A percentile compares a stretch with the other conserved stretches of the same genome.
phyloP scores from a whole-genome alignment of 2,329 filamentous ascomycete genomes.

The Periconia macrospinosa region DNA sequence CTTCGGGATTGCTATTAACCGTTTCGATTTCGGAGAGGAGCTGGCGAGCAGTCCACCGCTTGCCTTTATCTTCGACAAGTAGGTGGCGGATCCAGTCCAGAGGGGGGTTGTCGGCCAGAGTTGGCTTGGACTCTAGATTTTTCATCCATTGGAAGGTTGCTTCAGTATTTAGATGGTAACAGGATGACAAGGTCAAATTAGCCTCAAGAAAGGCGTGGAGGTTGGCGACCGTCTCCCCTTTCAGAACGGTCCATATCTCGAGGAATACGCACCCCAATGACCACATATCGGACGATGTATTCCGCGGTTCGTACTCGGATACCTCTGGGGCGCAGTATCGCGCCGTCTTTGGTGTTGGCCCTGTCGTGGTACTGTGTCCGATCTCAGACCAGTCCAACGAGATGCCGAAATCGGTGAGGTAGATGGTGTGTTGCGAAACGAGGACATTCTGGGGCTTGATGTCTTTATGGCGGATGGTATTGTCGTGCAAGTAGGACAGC shows the following conservation, averaged over 20 bases:
- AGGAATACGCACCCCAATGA: slow-evolving; percentile 16
- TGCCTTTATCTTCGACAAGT: too few species aligned
- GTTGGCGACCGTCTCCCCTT: background rate
- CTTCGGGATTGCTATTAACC: too few species aligned
- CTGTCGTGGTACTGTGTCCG: slow-evolving; percentile 8
- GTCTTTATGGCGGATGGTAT: slow-evolving; percentile 21
- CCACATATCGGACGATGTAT: slow-evolving; percentile 17
- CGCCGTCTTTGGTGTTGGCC: slow-evolving; percentile 5
- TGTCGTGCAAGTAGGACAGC: slow-evolving; percentile 14
- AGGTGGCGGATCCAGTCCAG: too few species aligned
- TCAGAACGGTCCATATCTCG: slow-evolving; percentile 11
- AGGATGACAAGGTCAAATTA: too few species aligned
- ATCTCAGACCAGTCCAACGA: slow-evolving; percentile 12
- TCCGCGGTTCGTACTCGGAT: slow-evolving; percentile 6
- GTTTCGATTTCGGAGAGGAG: too few species aligned
- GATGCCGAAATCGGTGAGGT: slow-evolving; percentile 32
- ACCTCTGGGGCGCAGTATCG: slow-evolving; percentile 20
- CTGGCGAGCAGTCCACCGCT: too few species aligned
- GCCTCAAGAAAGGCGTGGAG: slow-evolving; percentile 2
- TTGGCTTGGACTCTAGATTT: too few species aligned
- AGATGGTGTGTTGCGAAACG: slow-evolving; percentile 16
- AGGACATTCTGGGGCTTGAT: slow-evolving; percentile 38
- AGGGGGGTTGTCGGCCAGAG: too few species aligned
- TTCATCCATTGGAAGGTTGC: too few species aligned
- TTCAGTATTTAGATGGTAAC: too few species aligned